A percentile compares a stretch with the other conserved stretches of the same genome.
phyloP scores from a whole-genome alignment of 495 filamentous ascomycete species.

The Penicillium ochrochloron region DNA sequence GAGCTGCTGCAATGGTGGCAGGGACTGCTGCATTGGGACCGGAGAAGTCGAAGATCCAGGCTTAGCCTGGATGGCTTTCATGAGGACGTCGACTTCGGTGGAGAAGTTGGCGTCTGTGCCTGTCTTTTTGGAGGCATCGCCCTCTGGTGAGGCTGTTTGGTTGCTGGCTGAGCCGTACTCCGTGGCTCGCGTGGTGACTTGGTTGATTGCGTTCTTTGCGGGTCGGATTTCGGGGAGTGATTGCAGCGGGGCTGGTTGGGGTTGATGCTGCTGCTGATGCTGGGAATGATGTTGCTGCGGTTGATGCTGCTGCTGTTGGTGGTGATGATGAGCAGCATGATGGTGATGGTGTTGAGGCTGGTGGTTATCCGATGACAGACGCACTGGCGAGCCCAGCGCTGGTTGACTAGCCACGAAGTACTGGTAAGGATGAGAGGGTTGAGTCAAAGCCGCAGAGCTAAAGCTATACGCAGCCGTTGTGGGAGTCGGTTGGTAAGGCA shows the following conservation, averaged over 20 bases:
- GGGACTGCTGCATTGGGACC: conserved; percentile 30
- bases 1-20: conserved; percentile 45
- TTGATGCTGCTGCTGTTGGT: conserved; percentile 2
- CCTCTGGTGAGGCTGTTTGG: not conserved
- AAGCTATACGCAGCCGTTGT: conserved; percentile 41
- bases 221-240: conserved; percentile 46
- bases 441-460: conserved; percentile 29
- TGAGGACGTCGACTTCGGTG: conserved; percentile 86
- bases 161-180: not conserved
- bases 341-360: not conserved
- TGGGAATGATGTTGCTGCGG: not conserved
- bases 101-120: conserved; percentile 62
- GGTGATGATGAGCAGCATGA: conserved; percentile 15
- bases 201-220: conserved; percentile 48
- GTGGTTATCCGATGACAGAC: conserved; percentile 38
- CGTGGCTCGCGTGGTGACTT: conserved; percentile 23
- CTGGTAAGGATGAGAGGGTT: conserved; percentile 44
- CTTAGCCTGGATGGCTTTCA: conserved; percentile 88
- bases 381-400: conserved; percentile 34
- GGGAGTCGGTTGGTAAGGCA: conserved; percentile 44
- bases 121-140: conserved; percentile 25
- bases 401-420: conserved; percentile 41
- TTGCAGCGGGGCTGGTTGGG: conserved; percentile 32
- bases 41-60: conserved; percentile 26
- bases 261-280: not conserved